Percentiles rank a stretch among this genome's conserved stretches.
phyloP scores from a whole-genome alignment of 73 alveolate genomes.

The Paramecium tetraurelia region DNA sequence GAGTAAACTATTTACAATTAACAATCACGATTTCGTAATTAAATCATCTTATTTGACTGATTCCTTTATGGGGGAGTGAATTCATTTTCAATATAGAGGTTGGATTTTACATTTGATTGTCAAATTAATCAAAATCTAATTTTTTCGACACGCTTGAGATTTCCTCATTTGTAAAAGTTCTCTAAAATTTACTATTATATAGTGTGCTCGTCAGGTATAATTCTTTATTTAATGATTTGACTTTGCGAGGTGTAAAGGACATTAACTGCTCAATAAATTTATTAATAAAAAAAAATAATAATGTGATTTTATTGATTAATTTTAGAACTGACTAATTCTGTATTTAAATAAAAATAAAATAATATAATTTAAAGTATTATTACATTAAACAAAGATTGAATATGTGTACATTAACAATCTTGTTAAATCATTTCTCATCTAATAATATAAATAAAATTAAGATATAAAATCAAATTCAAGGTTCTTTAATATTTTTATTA shows the following conservation, averaged over 20 bases:
- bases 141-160: background rate
- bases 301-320: background rate
- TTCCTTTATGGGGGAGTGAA: background rate
- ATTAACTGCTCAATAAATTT: constrained; percentile 49
- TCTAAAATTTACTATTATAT: background rate
- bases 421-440: background rate
- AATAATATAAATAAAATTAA: background rate
- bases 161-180: constrained; percentile 9
- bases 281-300: constrained; percentile 25
- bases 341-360: background rate
- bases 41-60: background rate
- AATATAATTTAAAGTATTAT: background rate
- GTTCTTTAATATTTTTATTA: background rate
- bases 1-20: background rate
- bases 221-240: background rate
- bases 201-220: background rate
- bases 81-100: background rate
- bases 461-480: background rate
- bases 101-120: background rate
- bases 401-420: background rate
- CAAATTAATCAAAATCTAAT: constrained; percentile 17
- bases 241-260: constrained; percentile 13
- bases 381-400: background rate
- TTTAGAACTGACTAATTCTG: background rate
- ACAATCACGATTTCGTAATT: background rate